Percentiles rank a stretch among this genome's conserved stretches.
phyloP scores from a whole-genome alignment of 306 rosid genomes.

The Rosa chinensis region DNA sequence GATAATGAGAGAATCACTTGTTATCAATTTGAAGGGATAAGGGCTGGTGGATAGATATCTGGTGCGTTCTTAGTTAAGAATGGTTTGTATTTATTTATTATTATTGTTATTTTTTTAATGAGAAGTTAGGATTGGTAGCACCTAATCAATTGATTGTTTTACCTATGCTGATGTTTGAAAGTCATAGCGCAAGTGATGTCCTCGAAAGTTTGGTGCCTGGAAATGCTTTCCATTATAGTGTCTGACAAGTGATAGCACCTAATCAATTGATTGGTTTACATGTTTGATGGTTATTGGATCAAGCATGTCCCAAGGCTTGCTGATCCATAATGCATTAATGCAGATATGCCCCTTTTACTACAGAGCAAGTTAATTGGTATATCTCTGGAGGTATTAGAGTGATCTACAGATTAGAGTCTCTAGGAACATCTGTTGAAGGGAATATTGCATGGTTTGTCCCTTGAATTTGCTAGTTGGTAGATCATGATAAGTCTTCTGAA shows the following conservation, averaged over 20 bases:
- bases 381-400: neutral
- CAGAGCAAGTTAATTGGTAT: neutral
- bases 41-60: neutral
- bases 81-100: neutral
- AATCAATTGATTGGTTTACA: constrained; percentile 6
- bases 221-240: neutral
- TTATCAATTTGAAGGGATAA: neutral
- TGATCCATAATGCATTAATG: neutral
- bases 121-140: neutral
- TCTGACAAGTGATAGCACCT: neutral
- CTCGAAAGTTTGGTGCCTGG: neutral
- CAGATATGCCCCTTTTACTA: neutral
- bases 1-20: neutral
- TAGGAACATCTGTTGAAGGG: neutral
- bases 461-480: neutral
- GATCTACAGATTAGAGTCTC: neutral
- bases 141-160: neutral
- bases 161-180: neutral
- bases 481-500: constrained; percentile 1
- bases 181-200: neutral
- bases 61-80: neutral
- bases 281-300: constrained; percentile 2
- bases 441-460: neutral
- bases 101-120: neutral
- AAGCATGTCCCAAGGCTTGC: neutral